These are phyloP conservation scores for Botryotinia calthae DNA, from an alignment of 2,329 filamentous ascomycete genomes.

Conservation along the genomic window DNA sequence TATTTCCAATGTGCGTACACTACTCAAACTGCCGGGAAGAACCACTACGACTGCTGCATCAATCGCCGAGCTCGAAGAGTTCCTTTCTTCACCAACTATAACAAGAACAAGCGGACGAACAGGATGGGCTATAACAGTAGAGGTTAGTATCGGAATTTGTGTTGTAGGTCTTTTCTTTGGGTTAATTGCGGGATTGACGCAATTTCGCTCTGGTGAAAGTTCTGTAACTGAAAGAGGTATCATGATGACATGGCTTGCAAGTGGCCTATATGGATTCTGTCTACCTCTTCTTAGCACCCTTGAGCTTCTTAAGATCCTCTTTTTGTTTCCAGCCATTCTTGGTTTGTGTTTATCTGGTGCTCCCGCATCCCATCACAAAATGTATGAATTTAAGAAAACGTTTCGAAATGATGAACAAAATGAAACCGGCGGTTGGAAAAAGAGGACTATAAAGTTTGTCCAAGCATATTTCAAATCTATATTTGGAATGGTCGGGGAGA, in stretches of 20 bases:
- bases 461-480: neutral
- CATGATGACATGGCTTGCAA: slow-evolving; percentile 3
- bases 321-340: neutral
- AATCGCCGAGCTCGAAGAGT: neutral
- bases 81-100: neutral
- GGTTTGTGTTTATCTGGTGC: neutral
- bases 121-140: neutral
- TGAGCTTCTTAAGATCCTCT: neutral
- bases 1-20: neutral
- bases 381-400: too few relatives aligned
- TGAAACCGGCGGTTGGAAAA: neutral
- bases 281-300: neutral
- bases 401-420: neutral
- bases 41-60: neutral
- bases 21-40: neutral
- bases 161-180: neutral
- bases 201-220: neutral
- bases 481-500: neutral
- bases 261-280: neutral
- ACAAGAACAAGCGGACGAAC: neutral
- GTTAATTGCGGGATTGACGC: neutral
- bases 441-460: too few relatives aligned
- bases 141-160: neutral
- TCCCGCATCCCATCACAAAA: neutral
- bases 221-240: slow-evolving; percentile 1